phyloP scores from a whole-genome alignment of 257 asterid genomes.

The Schizonepeta tenuifolia region DNA sequence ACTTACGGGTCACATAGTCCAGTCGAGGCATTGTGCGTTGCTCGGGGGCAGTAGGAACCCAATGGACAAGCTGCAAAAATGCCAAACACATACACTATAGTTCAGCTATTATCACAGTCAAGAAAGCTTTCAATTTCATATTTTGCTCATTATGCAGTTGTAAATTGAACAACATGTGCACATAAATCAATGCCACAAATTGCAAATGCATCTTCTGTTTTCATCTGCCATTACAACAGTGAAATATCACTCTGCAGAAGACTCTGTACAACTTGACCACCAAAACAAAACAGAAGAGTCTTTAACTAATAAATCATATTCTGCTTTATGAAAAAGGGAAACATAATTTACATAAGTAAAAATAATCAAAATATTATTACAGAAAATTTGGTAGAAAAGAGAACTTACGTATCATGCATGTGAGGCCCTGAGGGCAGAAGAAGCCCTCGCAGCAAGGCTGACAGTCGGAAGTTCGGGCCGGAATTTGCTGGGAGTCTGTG shows the following conservation, averaged over 20 bases:
- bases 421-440: constrained; percentile 92
- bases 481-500: constrained; percentile 47
- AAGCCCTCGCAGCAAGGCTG: constrained; percentile 94
- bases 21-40: constrained; percentile 59
- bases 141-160: background rate
- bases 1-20: constrained; percentile 95
- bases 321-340: too few species aligned
- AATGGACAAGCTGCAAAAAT: constrained; percentile 78
- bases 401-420: constrained; percentile 93
- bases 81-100: constrained; percentile 19
- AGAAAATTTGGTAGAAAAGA: background rate
- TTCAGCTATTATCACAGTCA: constrained; percentile 27
- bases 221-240: background rate
- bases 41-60: constrained; percentile 87
- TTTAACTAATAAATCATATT: too few species aligned
- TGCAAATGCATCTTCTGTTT: background rate
- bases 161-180: background rate
- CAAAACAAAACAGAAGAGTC: too few species aligned
- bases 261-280: too few species aligned
- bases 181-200: background rate
- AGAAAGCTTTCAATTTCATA: constrained; percentile 9
- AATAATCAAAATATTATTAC: background rate
- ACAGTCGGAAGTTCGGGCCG: constrained; percentile 67
- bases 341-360: too few species aligned
- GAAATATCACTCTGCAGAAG: background rate